These are phyloP conservation scores for Penicillium digitatum DNA, from an alignment of 2,329 filamentous ascomycete genomes.

Conservation along the genomic window DNA sequence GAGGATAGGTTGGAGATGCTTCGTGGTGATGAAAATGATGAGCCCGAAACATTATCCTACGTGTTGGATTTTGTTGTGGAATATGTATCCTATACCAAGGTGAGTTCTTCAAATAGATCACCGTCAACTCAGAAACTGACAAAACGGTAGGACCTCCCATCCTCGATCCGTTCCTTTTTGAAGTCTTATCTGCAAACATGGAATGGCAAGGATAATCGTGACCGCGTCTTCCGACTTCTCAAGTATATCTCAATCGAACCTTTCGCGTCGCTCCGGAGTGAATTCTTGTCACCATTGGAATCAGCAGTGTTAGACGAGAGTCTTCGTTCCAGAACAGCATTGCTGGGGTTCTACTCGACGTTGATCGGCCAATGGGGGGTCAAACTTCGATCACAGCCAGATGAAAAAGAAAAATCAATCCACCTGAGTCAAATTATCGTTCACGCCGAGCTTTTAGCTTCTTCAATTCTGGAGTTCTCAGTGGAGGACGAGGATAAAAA, in stretches of 20 bases:
- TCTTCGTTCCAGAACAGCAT: constrained; percentile 51
- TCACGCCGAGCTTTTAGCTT: constrained; percentile 52
- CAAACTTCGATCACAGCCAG: constrained; percentile 29
- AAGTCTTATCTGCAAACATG: constrained; percentile 56
- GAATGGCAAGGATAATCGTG: constrained; percentile 57
- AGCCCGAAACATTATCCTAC: constrained; percentile 34
- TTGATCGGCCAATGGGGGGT: constrained; percentile 57
- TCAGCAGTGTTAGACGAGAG: constrained; percentile 36
- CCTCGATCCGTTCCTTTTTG: constrained; percentile 33
- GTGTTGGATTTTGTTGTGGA: constrained; percentile 33
- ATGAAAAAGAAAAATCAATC: constrained; percentile 27
- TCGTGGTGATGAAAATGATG: constrained; percentile 47
- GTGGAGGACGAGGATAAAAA: constrained; percentile 7
- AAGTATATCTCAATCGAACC: constrained; percentile 33
- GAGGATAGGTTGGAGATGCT: constrained; percentile 36
- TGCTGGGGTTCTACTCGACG: constrained; percentile 65
- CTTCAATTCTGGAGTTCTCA: constrained; percentile 57
- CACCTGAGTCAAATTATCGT: constrained; percentile 46
- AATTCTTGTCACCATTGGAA: constrained; percentile 42
- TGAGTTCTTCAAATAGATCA: constrained; percentile 11
- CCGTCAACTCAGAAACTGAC: constrained; percentile 3
- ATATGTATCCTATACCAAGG: constrained; percentile 40
- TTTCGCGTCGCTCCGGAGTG: constrained; percentile 33
- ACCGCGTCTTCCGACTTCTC: constrained; percentile 38
- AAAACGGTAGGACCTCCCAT: constrained; percentile 30